Percentiles rank a stretch among this genome's conserved stretches.
These are phyloP conservation scores for Penicillium sp. DNA, from an alignment of 2,329 filamentous ascomycete genomes.

Conservation along the genomic window DNA sequence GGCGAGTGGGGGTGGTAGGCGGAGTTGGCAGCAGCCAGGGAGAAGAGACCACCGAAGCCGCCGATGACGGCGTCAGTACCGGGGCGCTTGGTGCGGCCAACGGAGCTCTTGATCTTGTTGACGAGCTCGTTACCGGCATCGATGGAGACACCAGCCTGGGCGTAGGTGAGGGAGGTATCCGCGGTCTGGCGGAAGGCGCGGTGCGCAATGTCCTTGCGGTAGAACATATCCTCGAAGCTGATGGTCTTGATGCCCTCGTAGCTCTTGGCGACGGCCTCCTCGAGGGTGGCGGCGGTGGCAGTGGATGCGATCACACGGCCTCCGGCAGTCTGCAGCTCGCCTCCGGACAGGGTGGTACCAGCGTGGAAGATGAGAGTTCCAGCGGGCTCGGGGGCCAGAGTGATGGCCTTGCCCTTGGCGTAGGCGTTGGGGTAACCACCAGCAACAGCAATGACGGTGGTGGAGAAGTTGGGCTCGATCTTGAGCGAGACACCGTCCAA, in stretches of 20 bases:
- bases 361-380: constrained; percentile 86
- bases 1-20: constrained; percentile 76
- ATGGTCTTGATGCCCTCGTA: constrained; percentile 81
- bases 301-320: constrained; percentile 94
- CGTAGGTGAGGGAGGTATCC: constrained; percentile 72
- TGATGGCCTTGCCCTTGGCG: constrained; percentile 71
- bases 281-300: constrained; percentile 72
- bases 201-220: constrained; percentile 87
- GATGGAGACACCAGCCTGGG: constrained; percentile 89
- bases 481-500: constrained; percentile 70
- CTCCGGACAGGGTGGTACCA: constrained; percentile 69
- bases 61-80: constrained; percentile 93
- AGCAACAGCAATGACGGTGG: constrained; percentile 91
- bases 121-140: constrained; percentile 93
- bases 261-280: constrained; percentile 82
- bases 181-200: constrained; percentile 53
- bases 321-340: constrained; percentile 73
- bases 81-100: constrained; percentile 79
- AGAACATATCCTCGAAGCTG: constrained; percentile 87
- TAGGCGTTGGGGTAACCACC: constrained; percentile 89
- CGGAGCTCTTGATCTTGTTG: constrained; percentile 84
- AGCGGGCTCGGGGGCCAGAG: constrained; percentile 55
- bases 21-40: constrained; percentile 66
- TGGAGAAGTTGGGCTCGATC: constrained; percentile 71
- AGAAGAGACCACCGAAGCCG: constrained; percentile 88